Evolutionary conservation across 2,329 filamentous ascomycete species (phyloP), one percentile per base, ranked within the genome.

Genomic region (Trichoderma aggressivum): DNA sequence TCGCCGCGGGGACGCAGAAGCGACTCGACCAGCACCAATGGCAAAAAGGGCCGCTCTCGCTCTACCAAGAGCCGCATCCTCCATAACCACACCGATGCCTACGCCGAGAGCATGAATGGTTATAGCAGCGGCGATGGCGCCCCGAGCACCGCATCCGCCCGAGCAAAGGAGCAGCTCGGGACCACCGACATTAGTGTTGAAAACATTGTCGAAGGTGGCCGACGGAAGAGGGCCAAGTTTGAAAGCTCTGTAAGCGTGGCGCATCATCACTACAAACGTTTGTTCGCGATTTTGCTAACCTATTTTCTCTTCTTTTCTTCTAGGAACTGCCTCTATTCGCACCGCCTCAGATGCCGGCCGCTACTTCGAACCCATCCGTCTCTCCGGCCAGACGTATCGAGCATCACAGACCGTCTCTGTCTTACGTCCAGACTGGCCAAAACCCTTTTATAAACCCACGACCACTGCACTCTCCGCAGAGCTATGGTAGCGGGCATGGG

Each of bases 121-220:
- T 96, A 96, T 81, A 97, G 93, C 82, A 97, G 94, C 81, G 94
- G 92, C 76, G 94, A 97, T 75, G 92, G 90, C 73, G 93, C 91
- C 32, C 88, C 92, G 73, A 91, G 89, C 75, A 94, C 93, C 70
- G 87, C 92, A 75, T 83, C 81, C 66, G 91, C 92, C 77, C 92
- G 92, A 80, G 89, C 87, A 76, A 94, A 93, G 81, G 94, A 98
- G 77, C 92, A 94, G 74, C 89, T 97, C 77, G 94, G 93, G 62
- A 98, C 94, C 80, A 97, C 96, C 18, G 96, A 99, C 76, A 99
- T 99, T 79, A 98, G 95, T 80, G 89, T 98, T 76, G 94, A 98
- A 76, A 99, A 99, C 80, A 98, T 99, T 81, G 92, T 99, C 73
- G 95, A 98, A 82, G 96, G 97, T 79, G 94, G 95, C 75, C 91